Percentiles rank a stretch among this genome's conserved stretches.
Conservation (phyloP, 2,329 filamentous ascomycete genomes). For the Neocucurbitaria cava region DNA sequence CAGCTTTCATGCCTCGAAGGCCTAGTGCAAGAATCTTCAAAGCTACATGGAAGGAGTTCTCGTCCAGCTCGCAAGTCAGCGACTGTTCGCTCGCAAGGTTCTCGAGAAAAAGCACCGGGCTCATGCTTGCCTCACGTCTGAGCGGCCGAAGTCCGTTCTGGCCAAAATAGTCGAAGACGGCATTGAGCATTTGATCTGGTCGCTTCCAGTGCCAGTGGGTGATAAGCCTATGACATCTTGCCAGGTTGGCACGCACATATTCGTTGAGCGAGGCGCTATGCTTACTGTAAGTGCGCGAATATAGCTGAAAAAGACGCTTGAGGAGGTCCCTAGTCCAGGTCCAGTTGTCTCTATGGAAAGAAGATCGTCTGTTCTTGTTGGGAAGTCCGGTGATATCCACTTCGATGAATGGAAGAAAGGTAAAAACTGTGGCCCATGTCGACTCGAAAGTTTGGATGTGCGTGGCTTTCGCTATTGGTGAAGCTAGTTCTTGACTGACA, state of each 20-base stretch:
- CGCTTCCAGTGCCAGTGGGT: constrained; percentile 64
- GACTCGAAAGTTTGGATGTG: constrained; percentile 46
- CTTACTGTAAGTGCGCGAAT: constrained; percentile 50
- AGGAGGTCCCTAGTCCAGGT: constrained; percentile 55
- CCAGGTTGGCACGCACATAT: constrained; percentile 61
- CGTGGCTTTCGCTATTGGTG: constrained; percentile 18
- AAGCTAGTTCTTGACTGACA: constrained; percentile 45
- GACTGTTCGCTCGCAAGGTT: constrained; percentile 53
- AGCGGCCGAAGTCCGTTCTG: constrained; percentile 60
- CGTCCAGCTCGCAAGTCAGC: constrained; percentile 55
- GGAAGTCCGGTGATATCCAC: constrained; percentile 60
- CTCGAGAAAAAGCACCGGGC: constrained; percentile 63
- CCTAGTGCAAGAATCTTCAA: constrained; percentile 63
- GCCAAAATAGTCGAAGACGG: constrained; percentile 67
- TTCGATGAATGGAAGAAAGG: constrained; percentile 61
- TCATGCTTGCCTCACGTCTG: constrained; percentile 58
- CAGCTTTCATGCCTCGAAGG: constrained; percentile 54
- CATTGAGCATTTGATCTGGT: constrained; percentile 61
- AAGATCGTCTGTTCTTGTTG: constrained; percentile 50
- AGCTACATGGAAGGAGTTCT: constrained; percentile 65
- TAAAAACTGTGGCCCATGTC: constrained; percentile 57
- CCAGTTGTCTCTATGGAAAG: constrained; percentile 59
- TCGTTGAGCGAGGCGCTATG: constrained; percentile 58
- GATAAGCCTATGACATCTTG: constrained; percentile 62
- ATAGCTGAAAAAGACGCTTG: constrained; percentile 56